A percentile compares a stretch with the other conserved stretches of the same genome.
These are phyloP conservation scores for Aureobasidium leucospermi DNA, from an alignment of 2,329 filamentous ascomycete genomes.

Conservation along the genomic window DNA sequence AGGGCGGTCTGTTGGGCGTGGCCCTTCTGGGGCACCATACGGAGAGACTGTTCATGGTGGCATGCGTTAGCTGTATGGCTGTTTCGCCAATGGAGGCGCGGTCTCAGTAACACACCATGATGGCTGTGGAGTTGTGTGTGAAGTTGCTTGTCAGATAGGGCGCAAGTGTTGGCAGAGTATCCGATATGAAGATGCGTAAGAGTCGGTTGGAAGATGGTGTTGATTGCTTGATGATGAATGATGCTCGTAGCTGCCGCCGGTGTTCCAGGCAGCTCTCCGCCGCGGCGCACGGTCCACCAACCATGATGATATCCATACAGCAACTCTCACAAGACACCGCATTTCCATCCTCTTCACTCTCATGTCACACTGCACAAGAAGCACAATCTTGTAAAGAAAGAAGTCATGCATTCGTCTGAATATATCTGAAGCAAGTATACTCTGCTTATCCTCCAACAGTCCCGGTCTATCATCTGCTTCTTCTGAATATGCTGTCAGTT, in stretches of 20 bases:
- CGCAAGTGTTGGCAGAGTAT: background rate
- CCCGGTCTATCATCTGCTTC: background rate
- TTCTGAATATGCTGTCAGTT: constrained; percentile 6
- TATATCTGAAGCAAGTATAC: constrained; percentile 11
- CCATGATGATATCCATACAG: background rate
- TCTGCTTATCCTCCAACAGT: constrained; percentile 8
- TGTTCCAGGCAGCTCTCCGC: constrained; percentile 8
- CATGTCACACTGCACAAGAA: background rate
- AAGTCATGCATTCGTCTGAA: constrained; percentile 10
- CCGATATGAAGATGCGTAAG: background rate
- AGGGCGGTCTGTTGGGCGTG: constrained; percentile 54
- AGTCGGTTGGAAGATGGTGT: background rate
- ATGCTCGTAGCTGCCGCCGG: constrained; percentile 2
- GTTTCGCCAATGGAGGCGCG: background rate
- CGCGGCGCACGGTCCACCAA: constrained; percentile 2
- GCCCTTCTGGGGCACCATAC: constrained; percentile 67
- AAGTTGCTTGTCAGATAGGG: background rate
- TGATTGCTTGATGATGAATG: constrained; percentile 8
- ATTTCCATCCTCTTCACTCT: background rate
- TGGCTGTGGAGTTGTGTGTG: background rate
- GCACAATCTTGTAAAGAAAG: background rate
- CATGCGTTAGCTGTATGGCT: background rate
- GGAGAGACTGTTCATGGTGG: constrained; percentile 47
- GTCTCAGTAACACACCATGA: constrained; percentile 13
- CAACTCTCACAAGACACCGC: too few relatives aligned